Percentiles rank a stretch among this genome's conserved stretches.
Conservation (phyloP, 768 basidiomycete genomes). For the Nidularia pulvinata region DNA sequence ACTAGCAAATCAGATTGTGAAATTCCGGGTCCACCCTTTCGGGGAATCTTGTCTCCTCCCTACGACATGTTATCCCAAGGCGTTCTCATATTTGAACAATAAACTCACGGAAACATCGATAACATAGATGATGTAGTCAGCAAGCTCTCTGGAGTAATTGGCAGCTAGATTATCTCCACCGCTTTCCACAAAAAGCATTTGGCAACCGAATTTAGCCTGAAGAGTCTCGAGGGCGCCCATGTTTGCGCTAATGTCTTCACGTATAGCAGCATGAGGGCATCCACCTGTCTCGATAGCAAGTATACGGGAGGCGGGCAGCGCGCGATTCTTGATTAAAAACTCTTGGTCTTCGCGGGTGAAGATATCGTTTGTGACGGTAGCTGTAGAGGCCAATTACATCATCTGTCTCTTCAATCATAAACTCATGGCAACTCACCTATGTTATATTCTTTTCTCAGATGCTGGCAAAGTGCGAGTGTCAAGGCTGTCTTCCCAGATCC, state of each 20-base stretch:
- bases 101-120: slow-evolving; percentile 75
- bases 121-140: slow-evolving; percentile 96
- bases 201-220: slow-evolving; percentile 88
- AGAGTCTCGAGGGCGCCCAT: slow-evolving; percentile 94
- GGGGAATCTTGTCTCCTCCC: slow-evolving; percentile 98
- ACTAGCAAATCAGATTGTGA: slow-evolving; percentile 94
- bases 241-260: slow-evolving; percentile 98
- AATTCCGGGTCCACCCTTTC: slow-evolving; percentile 98
- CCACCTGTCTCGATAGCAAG: slow-evolving; percentile 98
- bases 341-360: slow-evolving; percentile 99
- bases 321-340: slow-evolving; percentile 92
- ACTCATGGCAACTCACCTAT: slow-evolving; percentile 56
- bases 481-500: slow-evolving; percentile 98
- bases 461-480: slow-evolving; percentile 86
- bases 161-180: slow-evolving; percentile 98
- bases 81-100: neutral
- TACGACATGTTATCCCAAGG: slow-evolving; percentile 19
- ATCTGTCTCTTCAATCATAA: slow-evolving; percentile 5
- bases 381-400: slow-evolving; percentile 31
- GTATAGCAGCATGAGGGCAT: slow-evolving; percentile 97
- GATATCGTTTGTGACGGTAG: slow-evolving; percentile 99
- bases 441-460: slow-evolving; percentile 81
- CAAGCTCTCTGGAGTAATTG: slow-evolving; percentile 95
- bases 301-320: slow-evolving; percentile 83
- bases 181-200: slow-evolving; percentile 93